These are phyloP conservation scores for Vanrija sp. DNA, from an alignment of 1,284 basidiomycete species.

Conservation along the genomic window DNA sequence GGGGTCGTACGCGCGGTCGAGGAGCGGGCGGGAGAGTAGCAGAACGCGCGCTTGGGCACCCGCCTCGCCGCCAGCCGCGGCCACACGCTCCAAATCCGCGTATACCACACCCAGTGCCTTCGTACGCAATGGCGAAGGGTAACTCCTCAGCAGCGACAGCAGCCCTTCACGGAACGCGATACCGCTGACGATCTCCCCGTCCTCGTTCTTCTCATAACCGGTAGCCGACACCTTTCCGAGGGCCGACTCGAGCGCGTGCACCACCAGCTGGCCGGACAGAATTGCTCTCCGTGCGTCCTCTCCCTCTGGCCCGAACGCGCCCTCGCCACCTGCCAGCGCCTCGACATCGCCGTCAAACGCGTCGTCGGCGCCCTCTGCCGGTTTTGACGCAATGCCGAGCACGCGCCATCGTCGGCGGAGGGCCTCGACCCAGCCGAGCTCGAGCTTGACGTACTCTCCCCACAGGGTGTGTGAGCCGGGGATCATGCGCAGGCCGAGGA, in stretches of 20 bases:
- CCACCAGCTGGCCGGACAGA: slow-evolving; percentile 44
- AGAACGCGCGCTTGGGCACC: slow-evolving; percentile 28
- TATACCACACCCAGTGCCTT: slow-evolving; percentile 38
- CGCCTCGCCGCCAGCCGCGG: not conserved
- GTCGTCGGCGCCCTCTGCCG: not conserved
- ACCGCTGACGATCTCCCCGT: slow-evolving; percentile 16
- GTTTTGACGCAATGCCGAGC: slow-evolving; percentile 42
- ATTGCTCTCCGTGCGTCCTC: slow-evolving; percentile 48
- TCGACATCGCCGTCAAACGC: slow-evolving; percentile 19
- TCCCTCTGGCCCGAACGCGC: slow-evolving; percentile 45
- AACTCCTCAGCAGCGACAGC: slow-evolving; percentile 36
- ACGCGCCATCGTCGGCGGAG: slow-evolving; percentile 76
- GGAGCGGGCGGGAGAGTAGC: slow-evolving; percentile 31
- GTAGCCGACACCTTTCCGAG: slow-evolving; percentile 28
- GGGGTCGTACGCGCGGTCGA: slow-evolving; percentile 41
- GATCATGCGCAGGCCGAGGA: slow-evolving; percentile 78
- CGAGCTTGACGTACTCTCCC: slow-evolving; percentile 86
- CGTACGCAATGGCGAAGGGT: slow-evolving; percentile 43
- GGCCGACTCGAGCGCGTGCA: slow-evolving; percentile 41
- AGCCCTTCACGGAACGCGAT: slow-evolving; percentile 35
- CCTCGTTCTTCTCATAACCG: not conserved
- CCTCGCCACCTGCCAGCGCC: slow-evolving; percentile 38
- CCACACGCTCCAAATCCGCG: slow-evolving; percentile 26
- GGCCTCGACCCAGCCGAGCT: slow-evolving; percentile 81
- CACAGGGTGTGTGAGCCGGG: slow-evolving; percentile 68